Base-by-base conservation (phyloP, 129 eudicot genomes). In the Saposhnikovia divaricata region DNA sequence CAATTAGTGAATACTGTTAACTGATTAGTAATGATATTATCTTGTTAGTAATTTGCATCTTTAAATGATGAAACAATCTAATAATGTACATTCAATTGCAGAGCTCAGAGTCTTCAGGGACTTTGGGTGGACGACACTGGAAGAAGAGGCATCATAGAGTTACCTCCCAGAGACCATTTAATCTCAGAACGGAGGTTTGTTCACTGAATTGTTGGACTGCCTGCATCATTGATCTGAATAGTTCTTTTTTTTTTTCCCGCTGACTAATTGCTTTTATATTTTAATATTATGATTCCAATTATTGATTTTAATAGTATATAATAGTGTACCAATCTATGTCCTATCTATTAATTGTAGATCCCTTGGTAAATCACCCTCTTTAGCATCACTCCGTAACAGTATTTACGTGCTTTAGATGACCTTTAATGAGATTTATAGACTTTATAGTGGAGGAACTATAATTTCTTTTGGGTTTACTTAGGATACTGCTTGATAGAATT, bases 171-270 rank as follows among this genome's bases (percentile, higher is more conserved):
- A 89, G 82, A 55, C 99, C 99, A 59, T 95, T 95, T 72, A 90
- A 88, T 83, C 99, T 95, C 40, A 87, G 88, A 82, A 95, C 99
- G 0, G 99, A 95, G 97, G 99, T 92, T 39, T 31, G 84, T 77
- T 40, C 1, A 68, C 42, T 15, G 23, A 68, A 68, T 65, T 10
- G 39, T 0, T 10, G 19, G 72, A 28, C 39, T 27, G 27, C 70
- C 5, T 63, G 70, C 38, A 27, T 63, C 23, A 10, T 31, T 68
- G 73, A 27, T 68, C 59, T 31, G 19, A 34, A 4, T 66, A 3
- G 7, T 16, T 65, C 3, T 65, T 65, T 65, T 27, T 27, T 23
- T 25, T n/a, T 59, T n/a, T n/a, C 5, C 6, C 0, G 9, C 72
- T 66, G 0, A 28, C 13, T 66, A 66, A 12, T 13, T 66, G 72